These are phyloP conservation scores for Heliophila coronopifolia DNA, from an alignment of 441 rosid genomes.

Conservation along the genomic window DNA sequence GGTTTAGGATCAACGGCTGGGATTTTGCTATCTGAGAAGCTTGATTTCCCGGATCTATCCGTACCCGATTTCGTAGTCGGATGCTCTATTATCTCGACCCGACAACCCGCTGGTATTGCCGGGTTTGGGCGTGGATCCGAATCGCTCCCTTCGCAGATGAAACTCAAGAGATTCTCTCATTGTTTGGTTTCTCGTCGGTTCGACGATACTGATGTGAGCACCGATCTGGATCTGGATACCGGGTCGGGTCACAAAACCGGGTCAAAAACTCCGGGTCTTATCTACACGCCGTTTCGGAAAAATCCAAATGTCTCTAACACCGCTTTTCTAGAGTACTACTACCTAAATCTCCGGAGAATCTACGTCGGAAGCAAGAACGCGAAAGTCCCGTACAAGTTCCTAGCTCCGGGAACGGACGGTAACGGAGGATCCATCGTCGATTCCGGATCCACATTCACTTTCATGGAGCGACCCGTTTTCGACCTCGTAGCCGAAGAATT, in stretches of 20 bases:
- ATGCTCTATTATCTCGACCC: slow-evolving; percentile 57
- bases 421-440: slow-evolving; percentile 84
- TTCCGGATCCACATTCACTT: slow-evolving; percentile 80
- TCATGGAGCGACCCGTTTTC: slow-evolving; percentile 58
- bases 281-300: slow-evolving; percentile 57
- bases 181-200: slow-evolving; percentile 54
- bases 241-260: slow-evolving; percentile 31
- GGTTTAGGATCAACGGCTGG: slow-evolving; percentile 75
- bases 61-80: slow-evolving; percentile 59
- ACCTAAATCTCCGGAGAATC: slow-evolving; percentile 51
- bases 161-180: slow-evolving; percentile 59
- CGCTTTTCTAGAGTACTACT: slow-evolving; percentile 48
- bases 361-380: slow-evolving; percentile 51
- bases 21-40: slow-evolving; percentile 43
- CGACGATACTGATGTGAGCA: slow-evolving; percentile 47
- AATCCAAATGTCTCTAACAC: slow-evolving; percentile 36
- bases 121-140: slow-evolving; percentile 67
- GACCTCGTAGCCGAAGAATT: slow-evolving; percentile 48
- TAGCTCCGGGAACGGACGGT: slow-evolving; percentile 56
- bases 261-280: slow-evolving; percentile 40
- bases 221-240: slow-evolving; percentile 50
- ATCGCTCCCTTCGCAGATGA: slow-evolving; percentile 67
- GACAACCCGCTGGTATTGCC: slow-evolving; percentile 76
- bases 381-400: slow-evolving; percentile 50
- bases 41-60: slow-evolving; percentile 37